Evolutionary conservation across 2,329 filamentous ascomycete genomes (phyloP), one percentile per base, ranked within the genome.

Genomic region (Colletotrichum caudatum): DNA sequence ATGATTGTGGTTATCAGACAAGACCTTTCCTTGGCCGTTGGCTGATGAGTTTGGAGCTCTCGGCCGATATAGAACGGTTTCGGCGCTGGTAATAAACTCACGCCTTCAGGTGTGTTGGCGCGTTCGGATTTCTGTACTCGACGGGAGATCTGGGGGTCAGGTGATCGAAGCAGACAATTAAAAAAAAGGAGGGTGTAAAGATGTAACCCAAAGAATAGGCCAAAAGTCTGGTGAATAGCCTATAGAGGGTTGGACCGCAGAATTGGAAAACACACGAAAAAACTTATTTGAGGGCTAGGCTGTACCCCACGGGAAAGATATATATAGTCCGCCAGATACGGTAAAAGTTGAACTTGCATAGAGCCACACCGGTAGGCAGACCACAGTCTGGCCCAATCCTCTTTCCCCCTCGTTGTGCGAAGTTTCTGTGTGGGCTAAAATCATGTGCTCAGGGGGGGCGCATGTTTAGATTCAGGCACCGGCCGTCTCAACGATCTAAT

Each of bases 1-100:
- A 82, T 82, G 75, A 29, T 8, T 56, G 46, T 44, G 71, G 11
- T 69, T 29, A 48, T 18, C 16, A 41, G 18, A n/a, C n/a, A 51
- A 46, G 46, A 12, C 37, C 54, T 51, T 3, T 61, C 23, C 11
- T 41, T 57, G 26, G 33, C 18, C 29, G 12, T 54, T 11, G 29
- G 2, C 9, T 5, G 20, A 35, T 14, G 9, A 12, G 37, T 37
- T 44, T 39, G 39, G 11, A 41, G 46, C 58, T n/a, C 64, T 63
- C 26, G 12, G 51, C 8, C 33, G 51, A 53, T 63, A 8, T n/a
- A 0, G 33, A 37, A 29, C 26, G 37, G 41, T 26, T 20, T 46
- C 37, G 6, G 35, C 29, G 29, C 51, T 51, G 46, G 54, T 46
- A 50, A 39, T 11, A 5, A 29, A 44, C 58, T 57, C 14, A 20